Conservation (phyloP, 106 monocot species). For the Acorus gramineus region DNA sequence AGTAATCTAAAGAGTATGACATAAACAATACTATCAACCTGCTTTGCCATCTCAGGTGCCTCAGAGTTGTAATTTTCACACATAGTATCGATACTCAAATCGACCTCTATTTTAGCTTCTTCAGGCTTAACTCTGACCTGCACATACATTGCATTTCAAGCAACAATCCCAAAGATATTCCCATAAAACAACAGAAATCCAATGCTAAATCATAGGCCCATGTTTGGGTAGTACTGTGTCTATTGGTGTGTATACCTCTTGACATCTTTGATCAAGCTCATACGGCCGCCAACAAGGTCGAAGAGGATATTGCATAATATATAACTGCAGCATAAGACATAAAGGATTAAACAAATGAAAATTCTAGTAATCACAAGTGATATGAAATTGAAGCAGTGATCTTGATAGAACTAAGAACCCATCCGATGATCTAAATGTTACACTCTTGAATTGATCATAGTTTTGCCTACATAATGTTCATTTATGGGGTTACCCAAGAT, state of each 20-base stretch:
- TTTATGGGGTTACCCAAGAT: too few species aligned
- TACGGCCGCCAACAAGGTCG: constrained; percentile 24
- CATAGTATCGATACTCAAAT: constrained; percentile 9
- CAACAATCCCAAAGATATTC: neutral
- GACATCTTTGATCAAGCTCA: constrained; percentile 17
- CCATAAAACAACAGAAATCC: neutral
- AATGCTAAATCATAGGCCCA: too few species aligned
- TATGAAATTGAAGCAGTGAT: too few species aligned
- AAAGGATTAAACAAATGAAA: neutral
- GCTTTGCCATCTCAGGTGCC: neutral
- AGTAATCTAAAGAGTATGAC: too few species aligned
- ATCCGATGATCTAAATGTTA: too few species aligned
- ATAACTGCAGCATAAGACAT: constrained; percentile 7
- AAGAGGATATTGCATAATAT: constrained; percentile 20
- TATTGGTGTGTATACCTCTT: constrained; percentile 1
- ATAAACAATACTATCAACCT: neutral
- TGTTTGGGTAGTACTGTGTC: too few species aligned
- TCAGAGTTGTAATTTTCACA: constrained; percentile 16
- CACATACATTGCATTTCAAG: neutral
- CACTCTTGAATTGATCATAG: too few species aligned
- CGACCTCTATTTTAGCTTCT: constrained; percentile 15
- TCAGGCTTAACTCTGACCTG: constrained; percentile 18
- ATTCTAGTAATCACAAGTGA: too few species aligned
- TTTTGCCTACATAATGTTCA: too few species aligned
- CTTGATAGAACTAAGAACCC: too few species aligned